Base-by-base conservation (phyloP, 2,329 filamentous ascomycete species). In the Aspergillus thermomutatus region DNA sequence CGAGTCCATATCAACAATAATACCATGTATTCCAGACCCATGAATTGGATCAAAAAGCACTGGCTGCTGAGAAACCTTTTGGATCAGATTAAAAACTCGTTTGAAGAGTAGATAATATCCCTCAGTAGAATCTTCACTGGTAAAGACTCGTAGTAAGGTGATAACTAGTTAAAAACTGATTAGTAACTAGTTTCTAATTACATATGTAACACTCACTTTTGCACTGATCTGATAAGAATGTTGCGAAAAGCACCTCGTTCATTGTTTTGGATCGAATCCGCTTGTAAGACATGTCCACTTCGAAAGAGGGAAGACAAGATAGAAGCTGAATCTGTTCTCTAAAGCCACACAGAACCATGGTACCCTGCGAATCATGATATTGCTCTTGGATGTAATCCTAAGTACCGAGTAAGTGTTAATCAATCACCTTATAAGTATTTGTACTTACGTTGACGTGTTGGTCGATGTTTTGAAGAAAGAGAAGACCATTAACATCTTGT, bases 161-260 rank as follows among this genome's bases (percentile, higher is more conserved):
- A 59, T 54, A 27, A 56, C 57, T 59, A 49, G 23, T n/a, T n/a
- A 21, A 4, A 3, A 51, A 50, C n/a, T 37, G n/a, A 9, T 50
- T 50, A 50, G 48, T 25, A 55, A 50, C 19, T 37, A 50, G 8
- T n/a, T 37, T 4, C 11, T 34, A 43, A 41, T 10, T 21, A 41
- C 7, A 48, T 56, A 43, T 0, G 27, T 17, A 25, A 26, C 46
- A 57, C 50, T 57, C 19, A 57, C 58, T 50, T 49, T 60, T 55
- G 10, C 25, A 25, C 19, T 57, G 47, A 0, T 55, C 31, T 26
- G 41, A 46, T 37, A 57, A 7, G 26, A 53, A 57, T 26, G 52
- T 52, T 40, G 52, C 28, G 55, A 60, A 60, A 31, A 50, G n/a
- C 5, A 60, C 50, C 49, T 60, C 47, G 51, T 60, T 55, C 23